Evolutionary conservation across 169 alveolate species (phyloP).

Genomic region (Plasmodium knowlesi): DNA sequence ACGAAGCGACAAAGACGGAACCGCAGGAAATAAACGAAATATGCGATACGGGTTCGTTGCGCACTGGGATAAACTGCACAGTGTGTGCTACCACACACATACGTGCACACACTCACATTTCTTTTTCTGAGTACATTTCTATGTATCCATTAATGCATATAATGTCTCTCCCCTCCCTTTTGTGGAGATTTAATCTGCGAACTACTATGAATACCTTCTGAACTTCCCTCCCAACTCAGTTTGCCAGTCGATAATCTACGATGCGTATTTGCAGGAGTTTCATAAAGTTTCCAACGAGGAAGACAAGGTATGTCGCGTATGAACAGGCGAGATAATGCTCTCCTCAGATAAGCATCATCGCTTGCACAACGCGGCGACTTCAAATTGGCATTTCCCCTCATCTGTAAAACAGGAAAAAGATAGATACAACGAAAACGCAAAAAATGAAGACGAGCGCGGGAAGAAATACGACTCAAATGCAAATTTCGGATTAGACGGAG

Average conservation of each 20-base stretch:
- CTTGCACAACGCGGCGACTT: neutral
- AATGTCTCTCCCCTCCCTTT: neutral
- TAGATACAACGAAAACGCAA: constrained; percentile 7
- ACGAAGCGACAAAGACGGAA: constrained; percentile 64
- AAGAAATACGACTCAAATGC: constrained; percentile 14
- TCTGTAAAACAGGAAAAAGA: neutral
- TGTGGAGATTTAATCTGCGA: neutral
- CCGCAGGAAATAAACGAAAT: constrained; percentile 73
- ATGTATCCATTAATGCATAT: neutral
- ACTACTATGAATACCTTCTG: neutral
- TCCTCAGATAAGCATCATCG: neutral
- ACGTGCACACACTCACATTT: neutral
- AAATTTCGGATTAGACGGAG: neutral
- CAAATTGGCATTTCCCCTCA: neutral
- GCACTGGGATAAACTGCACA: neutral
- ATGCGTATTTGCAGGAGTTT: constrained; percentile 44
- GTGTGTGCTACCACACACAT: neutral
- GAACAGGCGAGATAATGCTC: neutral
- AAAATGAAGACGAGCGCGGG: constrained; percentile 19
- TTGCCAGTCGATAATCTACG: constrained; percentile 69
- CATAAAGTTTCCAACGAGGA: constrained; percentile 23
- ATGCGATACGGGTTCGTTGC: constrained; percentile 67
- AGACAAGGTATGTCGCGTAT: neutral
- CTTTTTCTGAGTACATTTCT: neutral
- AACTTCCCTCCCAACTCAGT: neutral